Evolutionary conservation across 257 asterid species (phyloP).

Genomic region (Solanum ahanhuiri): DNA sequence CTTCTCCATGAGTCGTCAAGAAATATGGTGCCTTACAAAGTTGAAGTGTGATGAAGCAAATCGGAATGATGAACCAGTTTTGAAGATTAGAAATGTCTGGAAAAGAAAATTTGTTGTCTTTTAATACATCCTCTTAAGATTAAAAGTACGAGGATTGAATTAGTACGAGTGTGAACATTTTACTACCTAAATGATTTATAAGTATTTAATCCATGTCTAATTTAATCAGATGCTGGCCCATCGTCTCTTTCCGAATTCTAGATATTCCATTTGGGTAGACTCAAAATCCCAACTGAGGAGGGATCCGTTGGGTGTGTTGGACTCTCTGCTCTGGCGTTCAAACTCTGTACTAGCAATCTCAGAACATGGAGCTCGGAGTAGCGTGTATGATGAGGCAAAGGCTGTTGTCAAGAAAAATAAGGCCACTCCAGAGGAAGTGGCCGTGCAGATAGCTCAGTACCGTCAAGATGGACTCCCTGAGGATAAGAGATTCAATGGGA

Average conservation of each 20-base stretch:
- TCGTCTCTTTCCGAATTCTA: conserved; percentile 89
- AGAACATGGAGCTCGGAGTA: conserved; percentile 99
- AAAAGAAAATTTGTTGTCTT: neutral
- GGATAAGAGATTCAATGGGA: conserved; percentile 85
- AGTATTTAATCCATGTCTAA: conserved; percentile 4
- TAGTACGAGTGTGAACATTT: neutral
- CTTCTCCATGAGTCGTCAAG: neutral
- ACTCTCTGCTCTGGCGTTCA: conserved; percentile 89
- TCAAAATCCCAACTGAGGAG: conserved; percentile 94
- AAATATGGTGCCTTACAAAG: neutral
- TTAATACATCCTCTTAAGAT: neutral
- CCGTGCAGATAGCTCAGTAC: conserved; percentile 76
- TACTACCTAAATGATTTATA: neutral
- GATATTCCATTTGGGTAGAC: conserved; percentile 96
- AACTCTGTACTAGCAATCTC: conserved; percentile 78
- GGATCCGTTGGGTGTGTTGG: conserved; percentile 90
- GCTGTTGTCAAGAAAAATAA: conserved; percentile 93
- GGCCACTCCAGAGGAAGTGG: conserved; percentile 94
- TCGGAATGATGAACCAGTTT: neutral
- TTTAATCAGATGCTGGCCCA: conserved; percentile 87
- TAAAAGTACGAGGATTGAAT: neutral
- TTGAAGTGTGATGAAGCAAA: neutral
- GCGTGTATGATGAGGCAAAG: conserved; percentile 94
- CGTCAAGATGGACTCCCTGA: conserved; percentile 79
- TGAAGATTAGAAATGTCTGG: neutral